These are phyloP conservation scores for Wickerhamiella infanticola DNA, from an alignment of 1,139 yeast species.

Conservation along the genomic window DNA sequence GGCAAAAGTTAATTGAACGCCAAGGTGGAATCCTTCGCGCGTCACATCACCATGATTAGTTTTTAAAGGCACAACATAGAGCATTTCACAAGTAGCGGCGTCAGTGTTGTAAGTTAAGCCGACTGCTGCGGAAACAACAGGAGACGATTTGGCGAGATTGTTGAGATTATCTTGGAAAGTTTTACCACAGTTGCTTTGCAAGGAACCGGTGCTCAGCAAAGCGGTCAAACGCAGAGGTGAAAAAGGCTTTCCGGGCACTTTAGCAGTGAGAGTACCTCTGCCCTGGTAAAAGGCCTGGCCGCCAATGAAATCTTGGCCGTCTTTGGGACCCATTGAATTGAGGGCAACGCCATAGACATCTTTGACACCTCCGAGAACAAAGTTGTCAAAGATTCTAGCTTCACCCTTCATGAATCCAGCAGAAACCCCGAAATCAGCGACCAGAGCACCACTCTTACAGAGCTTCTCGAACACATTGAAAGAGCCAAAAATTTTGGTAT, in stretches of 20 bases:
- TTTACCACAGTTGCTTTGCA: slow-evolving; percentile 5
- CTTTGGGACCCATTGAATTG: slow-evolving; percentile 68
- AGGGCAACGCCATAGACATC: slow-evolving; percentile 49
- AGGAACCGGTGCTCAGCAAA: slow-evolving; percentile 13
- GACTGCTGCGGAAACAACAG: slow-evolving; percentile 46
- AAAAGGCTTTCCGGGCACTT: slow-evolving; percentile 19
- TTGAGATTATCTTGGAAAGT: slow-evolving; percentile 4
- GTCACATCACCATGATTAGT: slow-evolving; percentile 40
- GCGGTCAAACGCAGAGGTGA: slow-evolving; percentile 13
- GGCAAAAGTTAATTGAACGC: slow-evolving; percentile 40
- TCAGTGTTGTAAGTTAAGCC: slow-evolving; percentile 70
- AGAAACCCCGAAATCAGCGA: slow-evolving; percentile 3
- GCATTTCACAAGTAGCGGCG: slow-evolving; percentile 69
- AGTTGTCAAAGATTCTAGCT: slow-evolving; percentile 24
- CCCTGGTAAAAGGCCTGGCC: slow-evolving; percentile 35
- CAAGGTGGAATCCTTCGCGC: slow-evolving; percentile 72
- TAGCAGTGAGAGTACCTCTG: slow-evolving; percentile 21
- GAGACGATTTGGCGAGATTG: slow-evolving; percentile 12
- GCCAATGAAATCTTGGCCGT: slow-evolving; percentile 36
- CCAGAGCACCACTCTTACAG: slow-evolving; percentile 3
- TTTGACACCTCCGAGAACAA: slow-evolving; percentile 51
- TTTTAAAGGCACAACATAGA: slow-evolving; percentile 39
- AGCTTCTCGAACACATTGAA: slow-evolving; percentile 2
- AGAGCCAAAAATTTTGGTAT: slow-evolving; percentile 10
- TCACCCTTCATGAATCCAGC: slow-evolving; percentile 16